A percentile compares a stretch with the other conserved stretches of the same genome.
These are phyloP conservation scores for Lizanozyma gosingica DNA, from an alignment of 1,139 yeast genomes.

Conservation along the genomic window DNA sequence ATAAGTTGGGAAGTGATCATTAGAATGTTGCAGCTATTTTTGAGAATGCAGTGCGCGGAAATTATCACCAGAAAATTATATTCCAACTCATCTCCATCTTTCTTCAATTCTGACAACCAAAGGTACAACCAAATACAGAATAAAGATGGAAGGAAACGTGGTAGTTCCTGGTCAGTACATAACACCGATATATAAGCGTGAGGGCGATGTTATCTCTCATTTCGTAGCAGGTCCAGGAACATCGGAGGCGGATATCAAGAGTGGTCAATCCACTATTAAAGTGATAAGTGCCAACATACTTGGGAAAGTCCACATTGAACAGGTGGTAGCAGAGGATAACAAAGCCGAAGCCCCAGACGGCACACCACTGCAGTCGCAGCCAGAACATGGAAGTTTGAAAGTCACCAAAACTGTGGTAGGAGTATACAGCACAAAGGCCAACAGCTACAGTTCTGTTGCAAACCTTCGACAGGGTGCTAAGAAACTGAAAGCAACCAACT, in stretches of 20 bases:
- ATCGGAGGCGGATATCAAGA: slow-evolving; percentile 20
- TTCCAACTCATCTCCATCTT: no score
- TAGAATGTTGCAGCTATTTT: no score
- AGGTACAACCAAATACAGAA: no score
- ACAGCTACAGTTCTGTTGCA: slow-evolving; percentile 7
- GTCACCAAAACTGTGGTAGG: slow-evolving; percentile 10
- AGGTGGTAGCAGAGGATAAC: slow-evolving; percentile 5
- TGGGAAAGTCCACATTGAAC: slow-evolving; percentile 42
- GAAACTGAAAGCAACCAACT: slow-evolving; percentile 40
- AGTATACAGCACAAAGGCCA: slow-evolving; percentile 2
- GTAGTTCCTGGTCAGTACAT: slow-evolving; percentile 75
- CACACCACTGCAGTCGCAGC: slow-evolving; percentile 10
- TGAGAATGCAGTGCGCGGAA: no score
- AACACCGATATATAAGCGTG: slow-evolving; percentile 25
- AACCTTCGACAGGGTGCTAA: neutral
- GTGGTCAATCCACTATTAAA: slow-evolving; percentile 21
- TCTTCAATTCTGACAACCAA: no score
- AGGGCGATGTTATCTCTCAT: slow-evolving; percentile 11
- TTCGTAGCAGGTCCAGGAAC: slow-evolving; percentile 34
- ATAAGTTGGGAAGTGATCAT: no score
- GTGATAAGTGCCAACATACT: slow-evolving; percentile 61
- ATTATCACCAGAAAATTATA: no score
- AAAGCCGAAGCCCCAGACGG: slow-evolving; percentile 5
- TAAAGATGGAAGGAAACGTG: slow-evolving; percentile 8
- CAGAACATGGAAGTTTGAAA: slow-evolving; percentile 2